Evolutionary conservation across 164 flowering plant genomes (phyloP), one percentile per base, ranked within the genome.

Genomic region (Magnolia kwangsiensis): DNA sequence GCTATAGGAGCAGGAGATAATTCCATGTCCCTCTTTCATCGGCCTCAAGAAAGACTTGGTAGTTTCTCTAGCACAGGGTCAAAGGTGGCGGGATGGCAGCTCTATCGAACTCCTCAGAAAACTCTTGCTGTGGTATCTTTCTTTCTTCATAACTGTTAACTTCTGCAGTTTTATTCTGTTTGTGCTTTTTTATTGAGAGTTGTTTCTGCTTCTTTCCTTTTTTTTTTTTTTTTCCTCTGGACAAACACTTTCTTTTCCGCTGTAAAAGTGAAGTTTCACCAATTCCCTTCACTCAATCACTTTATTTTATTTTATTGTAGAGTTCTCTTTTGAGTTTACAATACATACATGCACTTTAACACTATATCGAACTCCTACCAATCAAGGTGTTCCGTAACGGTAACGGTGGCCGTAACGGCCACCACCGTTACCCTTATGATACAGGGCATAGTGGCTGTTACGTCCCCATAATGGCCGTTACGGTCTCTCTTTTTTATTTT

Each of bases 1-100:
- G 97, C 97, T 19, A 87, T 96, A 70, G 99, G 98, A 78, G 98
- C 98, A 67, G 95, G 97, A 50, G 99, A 96, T 86, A 96, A 94
- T 78, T 94, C 99, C 51, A 93, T 94, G 99, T 96, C 99, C 74
- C 98, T 96, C 31, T 94, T 88, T 69, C 91, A 96, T 82, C 97
- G 98, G 24, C 97, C 98, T 80, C 97, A 94, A 86, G 99, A 95
- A 82, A 89, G 96, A 81, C 88, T 89, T 66, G 95, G 97, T 68
- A 87, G 96, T 61, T 78, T 93, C 67, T 84, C 98, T 74, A 80
- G 82, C 74, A 21, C 90, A 19, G 97, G 94, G 20, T 83, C 96
- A 68, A 93, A 88, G 87, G 83, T 86, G 85, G 80, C 87, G 21
- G 94, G 95, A 55, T 96, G 99, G 99, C 99, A 96, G 80, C 93